These are phyloP conservation scores for Jamesozyma piceae DNA, from an alignment of 805 yeast species.

Conservation along the genomic window DNA sequence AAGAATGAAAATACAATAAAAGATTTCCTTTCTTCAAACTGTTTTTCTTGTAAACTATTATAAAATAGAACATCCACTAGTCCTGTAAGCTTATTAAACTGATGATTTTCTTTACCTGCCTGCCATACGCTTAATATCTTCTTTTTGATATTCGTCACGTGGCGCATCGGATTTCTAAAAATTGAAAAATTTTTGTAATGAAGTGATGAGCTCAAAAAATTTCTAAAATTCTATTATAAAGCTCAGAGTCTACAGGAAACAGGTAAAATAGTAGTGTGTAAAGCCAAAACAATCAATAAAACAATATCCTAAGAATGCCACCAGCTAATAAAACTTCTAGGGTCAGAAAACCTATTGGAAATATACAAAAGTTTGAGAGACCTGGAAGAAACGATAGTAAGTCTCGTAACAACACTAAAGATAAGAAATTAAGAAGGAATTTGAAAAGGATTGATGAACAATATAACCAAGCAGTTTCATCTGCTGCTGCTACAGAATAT, in stretches of 20 bases:
- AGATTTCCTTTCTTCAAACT: no score
- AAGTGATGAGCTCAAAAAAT: conserved; percentile 2
- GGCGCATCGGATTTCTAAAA: neutral
- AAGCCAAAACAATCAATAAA: neutral
- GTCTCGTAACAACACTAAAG: conserved; percentile 34
- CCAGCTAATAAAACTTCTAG: conserved; percentile 1
- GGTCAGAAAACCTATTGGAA: conserved; percentile 20
- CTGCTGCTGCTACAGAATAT: conserved; percentile 82
- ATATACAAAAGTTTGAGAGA: conserved; percentile 30
- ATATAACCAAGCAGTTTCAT: conserved; percentile 65
- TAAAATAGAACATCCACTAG: no score
- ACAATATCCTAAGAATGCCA: neutral
- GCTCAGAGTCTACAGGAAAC: no score
- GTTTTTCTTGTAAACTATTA: no score
- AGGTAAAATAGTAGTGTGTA: no score
- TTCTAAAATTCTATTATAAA: neutral
- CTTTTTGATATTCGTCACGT: no score
- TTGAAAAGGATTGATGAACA: conserved; percentile 60
- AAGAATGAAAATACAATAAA: no score
- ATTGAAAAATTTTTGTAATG: conserved; percentile 1
- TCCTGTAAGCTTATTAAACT: no score
- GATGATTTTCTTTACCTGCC: no score
- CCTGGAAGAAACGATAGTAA: conserved; percentile 8
- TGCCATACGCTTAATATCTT: no score
- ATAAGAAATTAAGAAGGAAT: conserved; percentile 54